Evolutionary conservation across 1,139 yeast genomes (phyloP).

Genomic region (Geotrichum carabidarum): DNA sequence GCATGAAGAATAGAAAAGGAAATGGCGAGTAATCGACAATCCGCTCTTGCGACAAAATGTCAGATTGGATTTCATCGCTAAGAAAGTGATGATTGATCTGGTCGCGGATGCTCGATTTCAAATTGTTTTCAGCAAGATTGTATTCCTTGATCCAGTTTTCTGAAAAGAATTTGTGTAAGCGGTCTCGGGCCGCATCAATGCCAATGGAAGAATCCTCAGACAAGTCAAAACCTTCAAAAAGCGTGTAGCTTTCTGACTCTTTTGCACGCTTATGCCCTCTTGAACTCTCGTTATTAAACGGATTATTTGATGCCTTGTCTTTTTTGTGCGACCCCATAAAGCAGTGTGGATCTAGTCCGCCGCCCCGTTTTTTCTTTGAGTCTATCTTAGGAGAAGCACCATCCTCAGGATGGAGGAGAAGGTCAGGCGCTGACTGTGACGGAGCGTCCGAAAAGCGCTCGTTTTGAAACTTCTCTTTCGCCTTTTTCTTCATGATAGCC

Average conservation of each 20-base stretch:
- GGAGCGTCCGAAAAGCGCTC: not conserved
- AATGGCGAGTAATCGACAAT: constrained; percentile 54
- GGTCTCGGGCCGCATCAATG: constrained; percentile 36
- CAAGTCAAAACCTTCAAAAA: constrained; percentile 25
- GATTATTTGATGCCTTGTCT: not conserved
- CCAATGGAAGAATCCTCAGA: constrained; percentile 28
- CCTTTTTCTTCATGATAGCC: constrained; percentile 25
- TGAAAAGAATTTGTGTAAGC: constrained; percentile 47
- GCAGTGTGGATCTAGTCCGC: not conserved
- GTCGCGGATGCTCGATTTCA: constrained; percentile 44
- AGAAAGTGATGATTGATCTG: constrained; percentile 54
- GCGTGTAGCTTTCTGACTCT: constrained; percentile 19
- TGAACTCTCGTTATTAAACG: not conserved
- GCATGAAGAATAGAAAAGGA: constrained; percentile 61
- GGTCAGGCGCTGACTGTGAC: not conserved
- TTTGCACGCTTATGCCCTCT: constrained; percentile 6
- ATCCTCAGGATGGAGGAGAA: not conserved
- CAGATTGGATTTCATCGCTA: constrained; percentile 39
- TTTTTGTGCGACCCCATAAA: not conserved
- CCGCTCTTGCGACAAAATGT: constrained; percentile 47
- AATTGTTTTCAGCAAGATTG: constrained; percentile 27
- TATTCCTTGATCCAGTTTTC: constrained; percentile 61
- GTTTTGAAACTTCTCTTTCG: constrained; percentile 8
- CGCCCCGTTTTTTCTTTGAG: not conserved
- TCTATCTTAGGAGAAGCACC: not conserved